A percentile compares a stretch with the other conserved stretches of the same genome.
These are phyloP conservation scores for Colletotrichum sp. DNA, from an alignment of 2,329 filamentous ascomycete genomes.

Conservation along the genomic window DNA sequence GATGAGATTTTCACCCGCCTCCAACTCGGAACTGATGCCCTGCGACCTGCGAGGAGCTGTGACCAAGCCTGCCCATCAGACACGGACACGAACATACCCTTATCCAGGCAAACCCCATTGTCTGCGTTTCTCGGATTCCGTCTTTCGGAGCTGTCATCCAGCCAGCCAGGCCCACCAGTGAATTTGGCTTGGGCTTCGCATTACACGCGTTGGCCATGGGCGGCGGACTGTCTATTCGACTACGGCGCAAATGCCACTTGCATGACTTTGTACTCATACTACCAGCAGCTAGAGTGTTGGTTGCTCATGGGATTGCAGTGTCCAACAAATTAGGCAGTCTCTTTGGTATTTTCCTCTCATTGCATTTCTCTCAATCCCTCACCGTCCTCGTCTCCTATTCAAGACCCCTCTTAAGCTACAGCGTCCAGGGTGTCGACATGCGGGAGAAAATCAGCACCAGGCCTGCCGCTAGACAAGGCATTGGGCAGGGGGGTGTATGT, in stretches of 20 bases:
- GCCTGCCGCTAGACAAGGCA: slow-evolving; percentile 12
- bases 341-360: slow-evolving; percentile 5
- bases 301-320: slow-evolving; percentile 32
- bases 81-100: slow-evolving; percentile 15
- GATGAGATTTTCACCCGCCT: slow-evolving; percentile 5
- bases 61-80: slow-evolving; percentile 11
- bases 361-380: not conserved
- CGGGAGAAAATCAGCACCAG: slow-evolving; percentile 17
- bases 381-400: not conserved
- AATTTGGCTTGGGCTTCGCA: slow-evolving; percentile 6
- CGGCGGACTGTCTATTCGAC: slow-evolving; percentile 22
- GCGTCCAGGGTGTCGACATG: slow-evolving; percentile 7
- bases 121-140: slow-evolving; percentile 1
- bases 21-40: not conserved
- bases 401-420: slow-evolving; percentile 7
- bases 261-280: slow-evolving; percentile 51
- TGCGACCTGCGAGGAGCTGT: slow-evolving; percentile 10
- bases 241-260: slow-evolving; percentile 34
- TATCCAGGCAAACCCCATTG: not conserved
- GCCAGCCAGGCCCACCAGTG: slow-evolving; percentile 7
- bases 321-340: slow-evolving; percentile 28
- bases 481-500: not conserved
- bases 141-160: slow-evolving; percentile 10
- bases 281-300: slow-evolving; percentile 35
- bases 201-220: slow-evolving; percentile 31